phyloP scores from a whole-genome alignment of 2,329 filamentous ascomycete species.

The Polychaeton citri region DNA sequence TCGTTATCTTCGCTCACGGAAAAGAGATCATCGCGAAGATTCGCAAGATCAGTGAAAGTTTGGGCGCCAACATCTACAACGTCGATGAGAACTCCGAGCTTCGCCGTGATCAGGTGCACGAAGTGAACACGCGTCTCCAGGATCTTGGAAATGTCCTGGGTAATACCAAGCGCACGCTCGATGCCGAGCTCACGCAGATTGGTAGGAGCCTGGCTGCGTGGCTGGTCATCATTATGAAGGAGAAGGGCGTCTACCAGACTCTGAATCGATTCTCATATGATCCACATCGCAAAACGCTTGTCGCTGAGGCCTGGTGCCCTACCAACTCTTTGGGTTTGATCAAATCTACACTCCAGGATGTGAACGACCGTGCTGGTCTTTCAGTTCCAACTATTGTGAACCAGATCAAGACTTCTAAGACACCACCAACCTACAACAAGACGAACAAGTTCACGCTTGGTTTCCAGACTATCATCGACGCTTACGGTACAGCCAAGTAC shows the following conservation, averaged over 20 bases:
- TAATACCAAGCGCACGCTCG: slow-evolving; percentile 89
- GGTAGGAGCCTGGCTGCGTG: slow-evolving; percentile 84
- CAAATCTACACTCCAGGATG: slow-evolving; percentile 86
- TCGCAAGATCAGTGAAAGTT: slow-evolving; percentile 94
- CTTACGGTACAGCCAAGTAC: slow-evolving; percentile 95
- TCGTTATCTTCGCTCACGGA: slow-evolving; percentile 97
- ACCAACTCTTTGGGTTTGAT: slow-evolving; percentile 82
- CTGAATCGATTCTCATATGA: slow-evolving; percentile 96
- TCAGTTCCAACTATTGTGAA: slow-evolving; percentile 99
- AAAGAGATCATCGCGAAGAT: slow-evolving; percentile 99
- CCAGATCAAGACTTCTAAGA: slow-evolving; percentile 93
- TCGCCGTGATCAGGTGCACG: slow-evolving; percentile 87
- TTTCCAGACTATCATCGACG: slow-evolving; percentile 98
- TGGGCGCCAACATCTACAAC: slow-evolving; percentile 88
- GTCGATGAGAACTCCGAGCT: slow-evolving; percentile 97
- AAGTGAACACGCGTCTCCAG: slow-evolving; percentile 84
- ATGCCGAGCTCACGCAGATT: slow-evolving; percentile 87
- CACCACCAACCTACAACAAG: slow-evolving; percentile 90
- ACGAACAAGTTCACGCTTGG: slow-evolving; percentile 97
- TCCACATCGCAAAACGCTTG: slow-evolving; percentile 84
- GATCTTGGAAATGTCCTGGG: slow-evolving; percentile 85
- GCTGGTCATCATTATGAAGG: slow-evolving; percentile 96
- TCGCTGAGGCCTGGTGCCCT: slow-evolving; percentile 95
- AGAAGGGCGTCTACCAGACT: slow-evolving; percentile 94
- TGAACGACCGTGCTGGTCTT: slow-evolving; percentile 87